Conservation (phyloP, 306 rosid genomes). For the Quercus glauca region DNA sequence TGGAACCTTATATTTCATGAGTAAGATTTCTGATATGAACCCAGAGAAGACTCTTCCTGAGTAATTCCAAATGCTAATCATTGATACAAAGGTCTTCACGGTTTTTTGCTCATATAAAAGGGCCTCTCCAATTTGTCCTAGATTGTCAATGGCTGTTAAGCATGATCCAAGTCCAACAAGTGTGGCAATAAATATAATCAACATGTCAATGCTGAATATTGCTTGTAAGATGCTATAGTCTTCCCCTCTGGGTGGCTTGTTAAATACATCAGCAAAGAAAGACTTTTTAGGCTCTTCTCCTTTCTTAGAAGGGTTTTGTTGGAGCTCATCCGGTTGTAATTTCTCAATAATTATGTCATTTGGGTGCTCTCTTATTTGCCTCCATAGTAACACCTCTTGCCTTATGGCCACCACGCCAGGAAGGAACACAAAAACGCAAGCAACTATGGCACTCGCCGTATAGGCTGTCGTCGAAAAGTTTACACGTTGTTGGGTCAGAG, state of each 20-base stretch:
- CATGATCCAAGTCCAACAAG: conserved; percentile 40
- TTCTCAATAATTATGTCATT: conserved; percentile 2
- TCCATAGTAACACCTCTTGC: conserved; percentile 33
- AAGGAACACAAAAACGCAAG: conserved; percentile 3
- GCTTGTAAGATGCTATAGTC: conserved; percentile 48
- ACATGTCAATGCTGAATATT: conserved; percentile 36
- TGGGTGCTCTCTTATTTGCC: not conserved
- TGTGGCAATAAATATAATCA: conserved; percentile 29
- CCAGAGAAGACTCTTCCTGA: conserved; percentile 45
- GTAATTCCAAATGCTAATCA: conserved; percentile 51
- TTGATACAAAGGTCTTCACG: conserved; percentile 30
- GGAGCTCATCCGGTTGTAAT: not conserved
- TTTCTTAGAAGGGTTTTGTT: not conserved
- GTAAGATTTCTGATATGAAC: conserved; percentile 35
- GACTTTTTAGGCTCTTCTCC: not conserved
- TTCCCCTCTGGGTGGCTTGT: conserved; percentile 38
- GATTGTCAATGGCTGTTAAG: conserved; percentile 39
- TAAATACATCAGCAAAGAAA: conserved; percentile 10
- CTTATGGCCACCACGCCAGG: conserved; percentile 2
- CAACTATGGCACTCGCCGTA: conserved; percentile 13
- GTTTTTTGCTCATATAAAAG: conserved; percentile 28
- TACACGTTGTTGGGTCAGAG: conserved; percentile 15
- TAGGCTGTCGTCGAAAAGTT: conserved; percentile 26
- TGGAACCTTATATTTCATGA: conserved; percentile 30
- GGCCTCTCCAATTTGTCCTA: conserved; percentile 52